These are phyloP conservation scores for Liquidambar formosana DNA, from an alignment of 164 flowering plant species.

Conservation along the genomic window DNA sequence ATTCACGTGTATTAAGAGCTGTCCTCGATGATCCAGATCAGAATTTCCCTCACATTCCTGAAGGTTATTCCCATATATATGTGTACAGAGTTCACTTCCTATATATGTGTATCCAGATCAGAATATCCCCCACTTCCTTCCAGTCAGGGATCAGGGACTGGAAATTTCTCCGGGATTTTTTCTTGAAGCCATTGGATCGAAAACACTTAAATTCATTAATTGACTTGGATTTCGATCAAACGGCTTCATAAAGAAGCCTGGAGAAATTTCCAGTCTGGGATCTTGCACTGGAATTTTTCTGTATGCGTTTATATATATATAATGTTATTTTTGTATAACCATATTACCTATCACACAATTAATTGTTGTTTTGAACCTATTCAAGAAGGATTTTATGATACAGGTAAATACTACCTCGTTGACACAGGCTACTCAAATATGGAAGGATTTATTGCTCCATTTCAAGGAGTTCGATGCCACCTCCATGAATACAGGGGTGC, in stretches of 20 bases:
- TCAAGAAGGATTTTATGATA: not conserved
- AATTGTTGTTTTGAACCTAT: not conserved
- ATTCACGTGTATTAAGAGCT: slow-evolving; percentile 66
- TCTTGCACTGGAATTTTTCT: too few species aligned
- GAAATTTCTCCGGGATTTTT: too few species aligned
- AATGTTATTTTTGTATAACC: not conserved
- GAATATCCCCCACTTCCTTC: too few species aligned
- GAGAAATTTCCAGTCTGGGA: too few species aligned
- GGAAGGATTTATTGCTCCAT: slow-evolving; percentile 73
- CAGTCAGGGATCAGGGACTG: too few species aligned
- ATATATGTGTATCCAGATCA: too few species aligned
- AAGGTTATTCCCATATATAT: slow-evolving; percentile 43
- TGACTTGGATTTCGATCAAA: too few species aligned
- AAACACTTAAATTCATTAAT: too few species aligned
- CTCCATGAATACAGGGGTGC: slow-evolving; percentile 60
- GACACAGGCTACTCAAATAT: slow-evolving; percentile 54
- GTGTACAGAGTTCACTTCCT: too few species aligned
- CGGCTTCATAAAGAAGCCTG: too few species aligned
- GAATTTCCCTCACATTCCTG: slow-evolving; percentile 68
- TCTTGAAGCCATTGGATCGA: too few species aligned
- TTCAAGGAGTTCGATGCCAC: slow-evolving; percentile 52
- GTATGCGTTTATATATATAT: not conserved
- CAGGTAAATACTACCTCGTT: slow-evolving; percentile 82
- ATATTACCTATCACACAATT: not conserved
- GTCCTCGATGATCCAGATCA: slow-evolving; percentile 74